Evolutionary conservation across 805 yeast species (phyloP), one percentile per base, ranked within the genome.

Genomic region (Ogataea methylovora): DNA sequence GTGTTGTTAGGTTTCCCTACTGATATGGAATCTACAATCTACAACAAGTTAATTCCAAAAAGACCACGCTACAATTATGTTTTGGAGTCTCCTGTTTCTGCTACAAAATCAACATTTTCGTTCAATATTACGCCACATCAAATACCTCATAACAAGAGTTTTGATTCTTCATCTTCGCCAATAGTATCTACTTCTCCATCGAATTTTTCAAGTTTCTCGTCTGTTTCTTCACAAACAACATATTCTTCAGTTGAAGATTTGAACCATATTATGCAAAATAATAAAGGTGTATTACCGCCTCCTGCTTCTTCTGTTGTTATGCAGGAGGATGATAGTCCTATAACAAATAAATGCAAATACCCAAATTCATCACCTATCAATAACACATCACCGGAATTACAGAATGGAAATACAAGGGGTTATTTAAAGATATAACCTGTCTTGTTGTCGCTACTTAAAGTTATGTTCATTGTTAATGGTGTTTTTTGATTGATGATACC

Each of bases 161-260:
- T 9, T 24, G n/a, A 14, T 5, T 24, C 20, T 26, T 15, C 21
- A 8, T 30, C 33, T 4, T 21, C 33, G 5, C 6, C 13, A 4
- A 30, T 30, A 8, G 15, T 22, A 17, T 52, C 45, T 38, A 49
- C 47, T 29, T 54, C 60, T 4, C 60, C 60, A 11, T 51, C 58
- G 16, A 52, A 54, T 32, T 51, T 52, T 29, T 56, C 61, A 4
- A 51, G 58, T 6, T 55, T 52, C 35, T 48, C 57, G 13, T 55
- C 59, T 3, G 41, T 47, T 4, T 54, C 60, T 12, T 52, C 59
- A 11, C 51, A 48, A 32, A 53, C 58, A 1, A 51, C 59, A 2
- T 52, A 43, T 30, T 49, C 58, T n/a, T 40, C 42, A 22, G 44
- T 38, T 29, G 55, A 51, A 16, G 50, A 50, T 7, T 13, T 30